Percentiles rank a stretch among this genome's conserved stretches.
Conservation (phyloP, 768 basidiomycete species). For the Leccinum imitatum region DNA sequence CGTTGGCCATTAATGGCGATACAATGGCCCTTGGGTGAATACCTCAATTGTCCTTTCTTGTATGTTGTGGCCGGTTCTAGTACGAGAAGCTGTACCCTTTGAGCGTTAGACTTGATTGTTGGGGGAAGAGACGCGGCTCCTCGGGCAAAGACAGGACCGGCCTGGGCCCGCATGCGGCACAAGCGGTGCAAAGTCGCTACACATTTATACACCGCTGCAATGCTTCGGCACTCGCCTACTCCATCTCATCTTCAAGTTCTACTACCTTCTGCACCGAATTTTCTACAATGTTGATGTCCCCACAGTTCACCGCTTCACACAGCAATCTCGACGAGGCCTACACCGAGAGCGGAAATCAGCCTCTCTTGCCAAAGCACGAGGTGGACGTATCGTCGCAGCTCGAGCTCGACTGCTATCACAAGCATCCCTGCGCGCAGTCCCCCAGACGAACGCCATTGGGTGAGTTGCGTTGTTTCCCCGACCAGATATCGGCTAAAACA, state of each 20-base stretch:
- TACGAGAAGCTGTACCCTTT: constrained; percentile 10
- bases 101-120: neutral
- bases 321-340: constrained; percentile 1
- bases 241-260: constrained; percentile 14
- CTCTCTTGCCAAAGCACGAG: constrained; percentile 22
- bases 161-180: constrained; percentile 18
- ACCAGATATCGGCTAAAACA: constrained; percentile 1
- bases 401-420: constrained; percentile 24
- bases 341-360: constrained; percentile 13
- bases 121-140: neutral
- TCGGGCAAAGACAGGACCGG: constrained; percentile 9
- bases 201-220: constrained; percentile 25
- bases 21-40: constrained; percentile 7
- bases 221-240: constrained; percentile 6
- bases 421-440: constrained; percentile 5
- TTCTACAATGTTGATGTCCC: constrained; percentile 21
- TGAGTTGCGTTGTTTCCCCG: constrained; percentile 17
- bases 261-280: constrained; percentile 6
- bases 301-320: constrained; percentile 6
- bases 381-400: constrained; percentile 13
- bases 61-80: constrained; percentile 3
- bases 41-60: constrained; percentile 14
- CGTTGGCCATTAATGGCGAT: constrained; percentile 1
- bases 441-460: constrained; percentile 24
- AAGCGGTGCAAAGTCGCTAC: constrained; percentile 26